These are phyloP conservation scores for Gyromitra esculenta DNA, from an alignment of 2,329 filamentous ascomycete genomes.

Conservation along the genomic window DNA sequence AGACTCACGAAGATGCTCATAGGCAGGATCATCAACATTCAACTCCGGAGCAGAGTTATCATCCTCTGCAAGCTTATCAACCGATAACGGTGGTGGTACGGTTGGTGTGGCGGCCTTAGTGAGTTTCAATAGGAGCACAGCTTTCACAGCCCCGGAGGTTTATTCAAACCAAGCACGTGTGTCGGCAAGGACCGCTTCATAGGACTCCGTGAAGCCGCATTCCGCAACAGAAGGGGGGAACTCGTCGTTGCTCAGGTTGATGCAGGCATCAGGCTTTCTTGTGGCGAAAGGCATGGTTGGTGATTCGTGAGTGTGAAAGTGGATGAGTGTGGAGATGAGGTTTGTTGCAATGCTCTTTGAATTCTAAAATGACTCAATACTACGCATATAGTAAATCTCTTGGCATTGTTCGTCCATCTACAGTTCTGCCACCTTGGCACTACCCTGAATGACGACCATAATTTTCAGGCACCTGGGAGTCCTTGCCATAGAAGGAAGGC, in stretches of 20 bases:
- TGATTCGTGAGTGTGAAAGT: no score
- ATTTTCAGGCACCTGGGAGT: no score
- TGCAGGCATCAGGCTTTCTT: neutral
- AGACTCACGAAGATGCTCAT: constrained; percentile 1
- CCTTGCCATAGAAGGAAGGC: no score
- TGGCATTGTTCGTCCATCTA: no score
- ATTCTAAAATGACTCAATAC: no score
- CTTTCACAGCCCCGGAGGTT: neutral
- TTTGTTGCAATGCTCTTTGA: no score
- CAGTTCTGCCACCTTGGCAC: no score
- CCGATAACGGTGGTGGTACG: neutral
- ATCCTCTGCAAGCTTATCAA: constrained; percentile 4
- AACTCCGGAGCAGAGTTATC: constrained; percentile 9
- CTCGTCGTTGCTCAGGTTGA: neutral
- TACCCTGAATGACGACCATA: no score
- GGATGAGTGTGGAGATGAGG: no score
- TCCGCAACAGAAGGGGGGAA: neutral
- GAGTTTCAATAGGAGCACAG: constrained; percentile 7
- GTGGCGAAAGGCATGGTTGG: constrained; percentile 18
- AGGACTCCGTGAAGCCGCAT: constrained; percentile 13
- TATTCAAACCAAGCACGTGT: neutral
- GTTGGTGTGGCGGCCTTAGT: neutral
- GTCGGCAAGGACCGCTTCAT: neutral
- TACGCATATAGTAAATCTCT: no score
- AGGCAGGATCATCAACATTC: neutral